These are phyloP conservation scores for Zymoseptoria brevis DNA, from an alignment of 2,329 filamentous ascomycete species.

Conservation along the genomic window DNA sequence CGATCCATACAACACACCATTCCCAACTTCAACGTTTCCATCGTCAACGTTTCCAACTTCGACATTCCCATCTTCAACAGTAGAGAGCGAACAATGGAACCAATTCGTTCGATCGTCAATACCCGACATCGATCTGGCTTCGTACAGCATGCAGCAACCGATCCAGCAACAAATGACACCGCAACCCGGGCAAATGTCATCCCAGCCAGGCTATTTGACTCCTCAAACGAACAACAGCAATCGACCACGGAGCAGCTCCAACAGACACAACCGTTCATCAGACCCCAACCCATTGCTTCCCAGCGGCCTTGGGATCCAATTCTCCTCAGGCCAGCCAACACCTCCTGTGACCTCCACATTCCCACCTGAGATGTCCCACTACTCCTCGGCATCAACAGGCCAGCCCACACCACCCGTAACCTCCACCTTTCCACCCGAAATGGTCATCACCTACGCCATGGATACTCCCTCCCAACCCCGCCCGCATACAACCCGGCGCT, in stretches of 20 bases:
- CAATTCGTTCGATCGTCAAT: slow-evolving; percentile 20
- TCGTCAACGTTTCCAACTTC: background rate
- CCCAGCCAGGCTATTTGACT: background rate
- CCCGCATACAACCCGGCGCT: slow-evolving; percentile 20
- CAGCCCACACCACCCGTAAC: slow-evolving; percentile 21
- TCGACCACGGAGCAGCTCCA: slow-evolving; percentile 15
- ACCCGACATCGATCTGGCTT: slow-evolving; percentile 19
- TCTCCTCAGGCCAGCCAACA: slow-evolving; percentile 24
- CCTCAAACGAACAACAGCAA: background rate
- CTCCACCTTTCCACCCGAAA: slow-evolving; percentile 29
- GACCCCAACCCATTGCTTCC: slow-evolving; percentile 33
- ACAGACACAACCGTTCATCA: slow-evolving; percentile 33
- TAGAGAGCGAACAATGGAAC: slow-evolving; percentile 26
- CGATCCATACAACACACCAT: slow-evolving; percentile 29
- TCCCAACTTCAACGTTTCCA: slow-evolving; percentile 11
- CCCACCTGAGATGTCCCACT: slow-evolving; percentile 23
- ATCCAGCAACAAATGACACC: slow-evolving; percentile 31
- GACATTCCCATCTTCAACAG: slow-evolving; percentile 19
- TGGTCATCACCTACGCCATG: slow-evolving; percentile 23
- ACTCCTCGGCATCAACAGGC: too few relatives aligned
- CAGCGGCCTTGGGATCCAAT: slow-evolving; percentile 35
- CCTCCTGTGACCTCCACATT: slow-evolving; percentile 26
- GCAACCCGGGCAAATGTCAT: slow-evolving; percentile 20
- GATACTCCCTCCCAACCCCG: slow-evolving; percentile 6
- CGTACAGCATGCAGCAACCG: slow-evolving; percentile 12